Base-by-base conservation (phyloP, 345 rosid genomes). In the Hirschfeldia incana region DNA sequence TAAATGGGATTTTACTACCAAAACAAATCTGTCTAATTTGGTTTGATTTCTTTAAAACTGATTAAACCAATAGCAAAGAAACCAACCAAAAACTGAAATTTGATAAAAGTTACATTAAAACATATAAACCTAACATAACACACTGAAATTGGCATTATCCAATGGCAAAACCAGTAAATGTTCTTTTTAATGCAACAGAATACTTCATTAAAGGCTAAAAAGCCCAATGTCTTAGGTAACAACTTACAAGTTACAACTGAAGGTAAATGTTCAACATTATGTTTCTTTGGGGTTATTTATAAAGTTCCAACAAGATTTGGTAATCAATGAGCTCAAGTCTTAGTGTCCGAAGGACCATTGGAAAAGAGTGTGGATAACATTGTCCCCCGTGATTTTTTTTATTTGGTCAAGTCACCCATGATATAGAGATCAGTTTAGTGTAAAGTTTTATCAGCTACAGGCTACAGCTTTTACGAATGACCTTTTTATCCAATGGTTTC, bases 341-440 rank as follows among this genome's bases (percentile, higher is more conserved):
- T 67, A 65, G 39, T 65, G 36, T 73, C 69, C 28, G 33, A 33
- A 44, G 36, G 63, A 42, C 70, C 73, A 68, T 13, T 73, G 65
- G 82, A 73, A 51, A 79, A 73, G 74, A 74, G 70, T 60, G 32
- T 60, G 32, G 74, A 73, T 79, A 79, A 73, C 78, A 79, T 74
- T 62, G 74, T 61, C 58, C 15, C 44, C 39, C 74, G 60, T 61
- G 70, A 74, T 21, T 21, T 21, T 21, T 21, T 21, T 21, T 0
- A 21, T 21, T 21, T 21, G 21, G 21, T 21, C 21, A 21, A 21
- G 36, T 60, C 59, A 3, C 46, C 37, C 37, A 34, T 34, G 37
- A 34, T 34, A 34, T 46, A 74, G 12, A 49, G 63, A 79, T 36
- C 15, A 69, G 58, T 61, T 59, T 69, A 74, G 61, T 51, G 28